Evolutionary conservation across 805 yeast genomes (phyloP).

Genomic region (Wickerhamomyces silvicola): DNA sequence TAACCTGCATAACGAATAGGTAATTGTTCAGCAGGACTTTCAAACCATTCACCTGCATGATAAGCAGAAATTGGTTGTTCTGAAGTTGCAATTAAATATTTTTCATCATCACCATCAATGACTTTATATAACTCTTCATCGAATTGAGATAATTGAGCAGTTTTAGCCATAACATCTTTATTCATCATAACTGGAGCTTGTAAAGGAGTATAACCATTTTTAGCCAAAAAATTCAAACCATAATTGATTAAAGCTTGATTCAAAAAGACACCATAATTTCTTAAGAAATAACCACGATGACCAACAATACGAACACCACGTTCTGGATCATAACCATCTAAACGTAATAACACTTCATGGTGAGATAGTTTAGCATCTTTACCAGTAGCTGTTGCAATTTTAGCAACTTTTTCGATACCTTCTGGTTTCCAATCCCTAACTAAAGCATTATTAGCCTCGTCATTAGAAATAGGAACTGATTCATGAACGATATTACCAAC

Average conservation of each 20-base stretch:
- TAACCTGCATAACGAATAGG: slow-evolving; percentile 97
- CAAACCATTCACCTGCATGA: slow-evolving; percentile 98
- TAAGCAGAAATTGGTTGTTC: slow-evolving; percentile 99
- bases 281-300: slow-evolving; percentile 95
- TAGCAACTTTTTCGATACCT: slow-evolving; percentile 50
- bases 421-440: slow-evolving; percentile 86
- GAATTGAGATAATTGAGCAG: slow-evolving; percentile 96
- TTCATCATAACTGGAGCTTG: slow-evolving; percentile 99
- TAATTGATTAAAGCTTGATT: slow-evolving; percentile 97
- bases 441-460: slow-evolving; percentile 87
- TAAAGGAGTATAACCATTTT: slow-evolving; percentile 77
- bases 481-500: slow-evolving; percentile 95
- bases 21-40: slow-evolving; percentile 91
- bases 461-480: slow-evolving; percentile 77
- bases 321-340: slow-evolving; percentile 98
- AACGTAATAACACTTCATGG: slow-evolving; percentile 88
- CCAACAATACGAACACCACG: slow-evolving; percentile 97
- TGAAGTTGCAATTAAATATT: slow-evolving; percentile 95
- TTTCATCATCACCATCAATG: slow-evolving; percentile 94
- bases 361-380: slow-evolving; percentile 78
- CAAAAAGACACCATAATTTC: slow-evolving; percentile 92
- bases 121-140: slow-evolving; percentile 98
- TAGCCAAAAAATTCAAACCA: slow-evolving; percentile 78
- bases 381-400: slow-evolving; percentile 72
- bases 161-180: slow-evolving; percentile 98